A percentile compares a stretch with the other conserved stretches of the same genome.
Conservation (phyloP, 441 rosid genomes). For the Jatropha podagrica region DNA sequence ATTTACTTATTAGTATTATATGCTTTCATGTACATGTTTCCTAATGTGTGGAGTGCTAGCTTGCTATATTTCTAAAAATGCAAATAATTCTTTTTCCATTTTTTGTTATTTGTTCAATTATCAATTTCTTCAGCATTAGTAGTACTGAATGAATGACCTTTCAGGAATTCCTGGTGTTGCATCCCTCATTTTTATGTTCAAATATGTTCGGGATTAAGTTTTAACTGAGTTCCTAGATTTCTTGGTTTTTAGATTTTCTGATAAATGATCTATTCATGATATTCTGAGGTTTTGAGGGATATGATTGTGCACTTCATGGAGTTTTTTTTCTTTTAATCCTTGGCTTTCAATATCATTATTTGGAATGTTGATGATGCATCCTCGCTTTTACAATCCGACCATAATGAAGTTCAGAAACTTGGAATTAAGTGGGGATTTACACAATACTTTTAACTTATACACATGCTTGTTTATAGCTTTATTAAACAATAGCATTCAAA, state of each 20-base stretch:
- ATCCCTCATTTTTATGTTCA: no score
- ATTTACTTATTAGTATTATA: neutral
- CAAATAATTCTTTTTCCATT: neutral
- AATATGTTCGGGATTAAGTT: no score
- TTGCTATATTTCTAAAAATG: neutral
- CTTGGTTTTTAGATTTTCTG: constrained; percentile 1
- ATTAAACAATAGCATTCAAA: neutral
- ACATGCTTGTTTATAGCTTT: constrained; percentile 2
- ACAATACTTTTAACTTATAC: neutral
- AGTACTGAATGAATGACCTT: no score
- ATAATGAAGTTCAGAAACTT: neutral
- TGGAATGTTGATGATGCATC: neutral
- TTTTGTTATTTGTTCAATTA: neutral
- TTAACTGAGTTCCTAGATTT: neutral
- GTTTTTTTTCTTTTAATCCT: neutral
- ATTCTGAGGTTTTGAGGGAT: constrained; percentile 5
- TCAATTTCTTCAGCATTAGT: neutral
- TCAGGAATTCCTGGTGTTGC: no score
- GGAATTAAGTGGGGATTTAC: neutral
- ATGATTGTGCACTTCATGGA: neutral
- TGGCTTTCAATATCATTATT: neutral
- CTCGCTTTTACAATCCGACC: neutral
- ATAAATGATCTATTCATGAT: constrained; percentile 2
- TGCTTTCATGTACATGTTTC: constrained; percentile 1
- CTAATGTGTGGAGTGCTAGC: neutral